Evolutionary conservation across 306 rosid genomes (phyloP), one percentile per base, ranked within the genome.

Genomic region (Cicer bijugum): DNA sequence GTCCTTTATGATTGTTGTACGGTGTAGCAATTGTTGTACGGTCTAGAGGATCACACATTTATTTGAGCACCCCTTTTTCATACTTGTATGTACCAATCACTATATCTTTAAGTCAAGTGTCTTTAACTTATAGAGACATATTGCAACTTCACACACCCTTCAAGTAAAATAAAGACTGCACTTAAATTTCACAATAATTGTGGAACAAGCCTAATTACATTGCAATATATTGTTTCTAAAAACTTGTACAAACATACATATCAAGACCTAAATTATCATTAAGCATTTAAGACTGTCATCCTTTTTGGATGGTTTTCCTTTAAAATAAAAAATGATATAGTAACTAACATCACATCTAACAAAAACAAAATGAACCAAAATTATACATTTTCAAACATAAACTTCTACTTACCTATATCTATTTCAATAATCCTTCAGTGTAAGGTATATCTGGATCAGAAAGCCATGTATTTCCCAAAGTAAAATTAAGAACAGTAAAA

Each of bases 401-500:
- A 76, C 48, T 23, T 44, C 48, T 4, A 58, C 9, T 19, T 1
- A 53, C 2, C 3, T 48, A 10, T 38, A 75, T 77, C 78, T 77
- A 82, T 8, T 75, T 72, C 1, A 83, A 17, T 17, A 91, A 74
- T 14, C 96, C 97, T 61, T 62, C 84, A 33, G 55, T 9, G 23
- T 74, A 92, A 14, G 97, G 97, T 65, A 89, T 83, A 70, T 86
- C 89, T 0, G 90, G 84, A 15, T 81, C 44, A 61, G 90, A 93
- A 86, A 92, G 76, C 97, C 97, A 92, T 12, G 89, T 84, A 35
- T 84, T 43, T 28, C 90, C 96, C 75, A 84, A n/a, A 0, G 89
- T 88, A 70, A 92, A 85, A 17, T 85, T 88, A 53, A 52, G 66
- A 5, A 92, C 90, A 0, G 97, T 92, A 9, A 92, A 92, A 63